These are phyloP conservation scores for Pseudogymnoascus sp. DNA, from an alignment of 2,329 filamentous ascomycete genomes.

Conservation along the genomic window DNA sequence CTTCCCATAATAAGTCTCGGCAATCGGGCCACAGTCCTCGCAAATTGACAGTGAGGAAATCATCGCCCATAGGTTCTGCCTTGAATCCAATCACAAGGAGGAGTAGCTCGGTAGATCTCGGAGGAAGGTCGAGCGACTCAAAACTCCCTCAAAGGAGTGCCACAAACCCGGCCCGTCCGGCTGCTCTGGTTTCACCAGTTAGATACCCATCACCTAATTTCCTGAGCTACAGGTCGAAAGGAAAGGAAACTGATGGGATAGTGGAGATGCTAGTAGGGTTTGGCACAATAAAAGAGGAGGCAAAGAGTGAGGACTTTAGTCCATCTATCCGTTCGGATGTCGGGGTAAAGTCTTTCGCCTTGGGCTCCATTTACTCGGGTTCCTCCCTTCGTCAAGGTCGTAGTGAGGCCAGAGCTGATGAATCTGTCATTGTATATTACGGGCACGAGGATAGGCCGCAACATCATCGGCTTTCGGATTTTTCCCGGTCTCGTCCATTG, in stretches of 20 bases:
- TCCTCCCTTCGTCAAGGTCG: neutral
- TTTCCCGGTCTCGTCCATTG: neutral
- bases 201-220: neutral
- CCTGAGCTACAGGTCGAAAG: neutral
- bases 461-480: slow-evolving; percentile 2
- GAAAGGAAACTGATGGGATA: neutral
- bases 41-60: slow-evolving; percentile 2
- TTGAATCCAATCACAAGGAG: neutral
- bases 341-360: neutral
- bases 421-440: slow-evolving; percentile 20
- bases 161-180: neutral
- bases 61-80: slow-evolving; percentile 6
- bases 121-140: neutral
- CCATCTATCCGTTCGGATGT: neutral
- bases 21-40: neutral
- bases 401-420: slow-evolving; percentile 17
- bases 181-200: neutral
- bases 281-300: neutral
- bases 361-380: neutral
- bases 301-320: neutral
- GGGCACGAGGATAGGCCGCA: slow-evolving; percentile 18
- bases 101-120: neutral
- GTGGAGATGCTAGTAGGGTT: neutral
- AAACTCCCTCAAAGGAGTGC: neutral
- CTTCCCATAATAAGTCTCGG: neutral